Conservation (phyloP, 345 rosid species). For the Lepidium africanum region DNA sequence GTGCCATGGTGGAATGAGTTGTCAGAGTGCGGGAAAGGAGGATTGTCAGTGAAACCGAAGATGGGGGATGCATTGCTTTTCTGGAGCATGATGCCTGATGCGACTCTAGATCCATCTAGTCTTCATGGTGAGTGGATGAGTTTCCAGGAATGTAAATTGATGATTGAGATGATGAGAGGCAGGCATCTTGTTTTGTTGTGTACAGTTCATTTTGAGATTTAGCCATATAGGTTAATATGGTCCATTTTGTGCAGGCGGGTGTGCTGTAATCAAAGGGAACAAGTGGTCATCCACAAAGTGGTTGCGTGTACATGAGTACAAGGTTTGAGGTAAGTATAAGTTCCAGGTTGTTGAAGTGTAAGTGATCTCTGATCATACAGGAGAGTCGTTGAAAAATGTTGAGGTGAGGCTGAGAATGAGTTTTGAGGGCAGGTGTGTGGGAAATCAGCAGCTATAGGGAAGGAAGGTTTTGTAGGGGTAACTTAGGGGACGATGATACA, state of each 20-base stretch:
- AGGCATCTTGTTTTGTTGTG: not conserved
- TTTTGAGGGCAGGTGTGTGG: not conserved
- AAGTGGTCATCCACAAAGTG: conserved; percentile 98
- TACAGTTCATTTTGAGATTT: not conserved
- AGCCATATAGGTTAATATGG: not conserved
- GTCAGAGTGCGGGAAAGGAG: conserved; percentile 79
- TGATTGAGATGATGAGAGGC: not conserved
- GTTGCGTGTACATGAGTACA: conserved; percentile 77
- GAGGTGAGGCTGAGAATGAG: not conserved
- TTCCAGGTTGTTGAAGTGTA: not conserved
- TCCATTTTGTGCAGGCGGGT: conserved; percentile 57
- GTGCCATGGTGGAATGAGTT: conserved; percentile 91
- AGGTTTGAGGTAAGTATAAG: conserved; percentile 32
- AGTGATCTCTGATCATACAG: not conserved
- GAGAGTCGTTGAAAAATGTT: not conserved
- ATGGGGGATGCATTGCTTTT: conserved; percentile 97
- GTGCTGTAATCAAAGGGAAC: conserved; percentile 84
- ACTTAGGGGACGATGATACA: not conserved
- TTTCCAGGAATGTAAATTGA: not conserved
- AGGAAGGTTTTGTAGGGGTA: not conserved
- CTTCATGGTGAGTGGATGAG: conserved; percentile 66
- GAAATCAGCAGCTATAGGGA: not conserved
- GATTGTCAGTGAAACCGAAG: conserved; percentile 83
- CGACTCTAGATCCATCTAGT: conserved; percentile 64
- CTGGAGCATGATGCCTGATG: conserved; percentile 98